A percentile compares a stretch with the other conserved stretches of the same genome.
These are phyloP conservation scores for Phytophthora cactorum DNA, from an alignment of 352 stramenopile species.

Conservation along the genomic window DNA sequence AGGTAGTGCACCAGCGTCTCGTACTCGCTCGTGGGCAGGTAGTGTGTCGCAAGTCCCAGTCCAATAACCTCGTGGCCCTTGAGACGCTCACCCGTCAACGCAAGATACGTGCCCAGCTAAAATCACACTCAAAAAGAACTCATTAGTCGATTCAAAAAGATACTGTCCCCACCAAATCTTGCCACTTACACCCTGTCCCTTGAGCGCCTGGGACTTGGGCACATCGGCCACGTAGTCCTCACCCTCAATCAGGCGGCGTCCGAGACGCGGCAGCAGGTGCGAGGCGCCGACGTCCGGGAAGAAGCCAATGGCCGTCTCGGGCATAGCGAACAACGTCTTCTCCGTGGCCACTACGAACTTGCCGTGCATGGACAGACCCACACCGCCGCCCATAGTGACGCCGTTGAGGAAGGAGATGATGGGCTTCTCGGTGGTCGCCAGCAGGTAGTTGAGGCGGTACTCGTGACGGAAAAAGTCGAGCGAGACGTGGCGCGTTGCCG, in stretches of 20 bases:
- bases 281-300: slow-evolving; percentile 97
- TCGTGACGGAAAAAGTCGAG: slow-evolving; percentile 96
- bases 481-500: slow-evolving; percentile 67
- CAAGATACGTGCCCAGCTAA: slow-evolving; percentile 94
- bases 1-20: slow-evolving; percentile 90
- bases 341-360: slow-evolving; percentile 97
- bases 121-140: slow-evolving; percentile 2
- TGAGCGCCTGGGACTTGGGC: slow-evolving; percentile 71
- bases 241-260: slow-evolving; percentile 67
- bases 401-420: slow-evolving; percentile 97
- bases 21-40: slow-evolving; percentile 90
- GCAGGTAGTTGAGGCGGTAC: slow-evolving; percentile 94
- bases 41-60: slow-evolving; percentile 97
- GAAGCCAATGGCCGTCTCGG: slow-evolving; percentile 97
- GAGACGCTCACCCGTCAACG: slow-evolving; percentile 94
- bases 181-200: slow-evolving; percentile 65
- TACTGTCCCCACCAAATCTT: slow-evolving; percentile 3
- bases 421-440: slow-evolving; percentile 83
- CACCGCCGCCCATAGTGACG: slow-evolving; percentile 98
- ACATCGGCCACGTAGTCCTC: slow-evolving; percentile 80
- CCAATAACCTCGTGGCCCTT: slow-evolving; percentile 91
- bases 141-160: slow-evolving; percentile 6
- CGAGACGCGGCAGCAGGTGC: slow-evolving; percentile 92
- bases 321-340: slow-evolving; percentile 98
- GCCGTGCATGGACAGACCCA: slow-evolving; percentile 97